Evolutionary conservation across 1,284 basidiomycete genomes (phyloP).

Genomic region (Filobasidium uniguttulatum): DNA sequence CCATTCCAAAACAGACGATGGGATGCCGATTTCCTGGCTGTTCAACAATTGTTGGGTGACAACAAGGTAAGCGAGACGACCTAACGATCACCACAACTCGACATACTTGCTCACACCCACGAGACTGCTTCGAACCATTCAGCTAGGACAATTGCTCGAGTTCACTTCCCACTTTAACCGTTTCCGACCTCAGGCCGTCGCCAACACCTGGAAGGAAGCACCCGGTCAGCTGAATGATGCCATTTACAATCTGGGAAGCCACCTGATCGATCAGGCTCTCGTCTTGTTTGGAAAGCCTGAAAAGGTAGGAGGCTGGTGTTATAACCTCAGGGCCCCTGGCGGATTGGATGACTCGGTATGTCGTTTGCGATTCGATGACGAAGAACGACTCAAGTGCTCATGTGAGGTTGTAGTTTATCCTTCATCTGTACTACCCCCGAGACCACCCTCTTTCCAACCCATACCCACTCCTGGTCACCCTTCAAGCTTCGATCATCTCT

Average conservation of each 20-base stretch:
- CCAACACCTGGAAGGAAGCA: conserved; percentile 38
- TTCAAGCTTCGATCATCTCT: conserved; percentile 56
- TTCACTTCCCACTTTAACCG: conserved; percentile 50
- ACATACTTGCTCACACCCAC: too few species aligned
- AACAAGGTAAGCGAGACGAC: conserved; percentile 45
- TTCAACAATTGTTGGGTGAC: conserved; percentile 48
- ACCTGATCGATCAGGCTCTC: conserved; percentile 40
- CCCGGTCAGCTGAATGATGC: conserved; percentile 35
- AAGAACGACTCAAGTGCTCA: conserved; percentile 50
- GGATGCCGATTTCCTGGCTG: conserved; percentile 68
- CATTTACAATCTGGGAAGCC: conserved; percentile 40
- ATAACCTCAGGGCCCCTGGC: conserved; percentile 41
- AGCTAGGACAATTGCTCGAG: conserved; percentile 27
- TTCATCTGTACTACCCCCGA: conserved; percentile 51
- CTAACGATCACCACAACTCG: too few species aligned
- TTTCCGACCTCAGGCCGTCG: conserved; percentile 49
- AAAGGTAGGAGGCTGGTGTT: conserved; percentile 52
- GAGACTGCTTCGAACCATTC: too few species aligned
- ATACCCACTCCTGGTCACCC: conserved; percentile 51
- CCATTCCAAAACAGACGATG: conserved; percentile 69
- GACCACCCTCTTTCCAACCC: conserved; percentile 35
- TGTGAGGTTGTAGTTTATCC: conserved; percentile 44
- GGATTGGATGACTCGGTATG: conserved; percentile 32
- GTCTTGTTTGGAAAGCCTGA: conserved; percentile 61
- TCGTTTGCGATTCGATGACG: conserved; percentile 39